Evolutionary conservation across 768 basidiomycete genomes (phyloP).

Genomic region (Tubosaeta brunneosetosa): DNA sequence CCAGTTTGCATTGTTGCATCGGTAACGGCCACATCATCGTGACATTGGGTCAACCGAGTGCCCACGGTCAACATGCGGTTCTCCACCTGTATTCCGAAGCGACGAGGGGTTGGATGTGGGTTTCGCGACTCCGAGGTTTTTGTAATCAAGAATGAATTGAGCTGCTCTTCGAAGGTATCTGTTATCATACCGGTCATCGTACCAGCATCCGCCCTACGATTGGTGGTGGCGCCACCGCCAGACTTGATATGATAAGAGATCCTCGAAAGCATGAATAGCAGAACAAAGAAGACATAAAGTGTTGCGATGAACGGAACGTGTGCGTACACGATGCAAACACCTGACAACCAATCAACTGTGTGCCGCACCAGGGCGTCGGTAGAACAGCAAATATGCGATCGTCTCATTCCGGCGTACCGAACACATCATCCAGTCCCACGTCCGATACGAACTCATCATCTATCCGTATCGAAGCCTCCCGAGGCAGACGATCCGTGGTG

Average conservation of each 20-base stretch:
- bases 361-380: constrained; percentile 47
- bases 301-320: not conserved
- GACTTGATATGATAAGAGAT: not conserved
- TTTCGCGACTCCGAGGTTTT: no score
- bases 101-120: not conserved
- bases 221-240: not conserved
- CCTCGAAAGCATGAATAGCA: not conserved
- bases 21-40: no score
- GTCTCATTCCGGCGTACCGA: constrained; percentile 43
- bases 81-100: not conserved
- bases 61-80: not conserved
- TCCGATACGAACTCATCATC: constrained; percentile 88
- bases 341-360: not conserved
- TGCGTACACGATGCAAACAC: no score
- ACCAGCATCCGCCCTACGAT: not conserved
- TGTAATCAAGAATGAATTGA: no score
- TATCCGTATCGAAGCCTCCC: constrained; percentile 90
- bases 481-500: constrained; percentile 90
- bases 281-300: not conserved
- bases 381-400: constrained; percentile 87
- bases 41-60: not conserved
- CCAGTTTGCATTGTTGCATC: no score
- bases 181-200: not conserved
- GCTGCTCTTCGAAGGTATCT: not conserved
- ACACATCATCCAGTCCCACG: constrained; percentile 67